Evolutionary conservation across 2,329 filamentous ascomycete genomes (phyloP).

Genomic region (Diaporthe humulicola): DNA sequence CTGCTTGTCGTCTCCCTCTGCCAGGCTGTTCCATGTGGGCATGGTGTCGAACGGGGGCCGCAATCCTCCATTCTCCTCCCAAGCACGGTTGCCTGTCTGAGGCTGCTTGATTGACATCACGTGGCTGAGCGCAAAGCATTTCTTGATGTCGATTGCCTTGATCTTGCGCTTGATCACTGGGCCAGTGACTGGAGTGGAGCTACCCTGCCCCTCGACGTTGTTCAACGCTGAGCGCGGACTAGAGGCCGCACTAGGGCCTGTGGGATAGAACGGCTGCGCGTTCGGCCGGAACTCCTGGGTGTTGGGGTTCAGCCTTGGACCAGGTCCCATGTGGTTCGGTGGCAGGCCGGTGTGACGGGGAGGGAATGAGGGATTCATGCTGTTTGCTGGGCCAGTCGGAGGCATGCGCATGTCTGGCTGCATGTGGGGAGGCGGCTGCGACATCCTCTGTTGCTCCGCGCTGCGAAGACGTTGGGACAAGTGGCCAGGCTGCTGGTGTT

Average conservation of each 20-base stretch:
- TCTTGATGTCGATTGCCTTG: constrained; percentile 78
- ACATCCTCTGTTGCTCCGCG: constrained; percentile 65
- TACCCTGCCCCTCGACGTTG: constrained; percentile 52
- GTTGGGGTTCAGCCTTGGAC: constrained; percentile 72
- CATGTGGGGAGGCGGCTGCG: constrained; percentile 56
- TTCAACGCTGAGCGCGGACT: constrained; percentile 77
- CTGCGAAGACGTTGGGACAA: constrained; percentile 57
- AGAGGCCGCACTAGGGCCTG: constrained; percentile 74
- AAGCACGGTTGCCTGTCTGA: constrained; percentile 65
- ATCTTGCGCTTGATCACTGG: constrained; percentile 79
- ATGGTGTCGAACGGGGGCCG: constrained; percentile 86
- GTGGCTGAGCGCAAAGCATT: constrained; percentile 68
- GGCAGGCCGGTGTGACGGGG: constrained; percentile 66
- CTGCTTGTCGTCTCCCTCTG: constrained; percentile 77
- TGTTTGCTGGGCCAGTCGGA: constrained; percentile 79
- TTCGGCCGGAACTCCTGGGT: constrained; percentile 85
- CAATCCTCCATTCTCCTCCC: constrained; percentile 84
- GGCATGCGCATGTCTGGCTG: constrained; percentile 78
- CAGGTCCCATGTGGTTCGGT: constrained; percentile 60
- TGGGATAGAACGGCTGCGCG: constrained; percentile 85
- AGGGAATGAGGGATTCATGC: constrained; percentile 64
- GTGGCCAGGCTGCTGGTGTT: constrained; percentile 58
- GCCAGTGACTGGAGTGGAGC: constrained; percentile 54
- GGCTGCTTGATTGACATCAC: constrained; percentile 68
- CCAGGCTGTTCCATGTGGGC: constrained; percentile 84